These are phyloP conservation scores for Solanum paucissectum DNA, from an alignment of 257 asterid species.

Conservation along the genomic window DNA sequence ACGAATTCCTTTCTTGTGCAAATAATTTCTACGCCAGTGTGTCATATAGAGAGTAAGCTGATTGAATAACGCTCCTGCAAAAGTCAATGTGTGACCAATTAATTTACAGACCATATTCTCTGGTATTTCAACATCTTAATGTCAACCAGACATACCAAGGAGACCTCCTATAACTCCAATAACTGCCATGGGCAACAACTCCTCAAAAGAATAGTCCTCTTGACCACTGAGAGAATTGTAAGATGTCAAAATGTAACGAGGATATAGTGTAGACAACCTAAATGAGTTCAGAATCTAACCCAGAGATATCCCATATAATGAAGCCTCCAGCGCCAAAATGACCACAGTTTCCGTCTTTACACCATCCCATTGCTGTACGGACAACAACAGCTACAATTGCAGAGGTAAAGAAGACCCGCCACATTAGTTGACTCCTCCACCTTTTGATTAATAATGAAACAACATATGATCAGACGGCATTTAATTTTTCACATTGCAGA, in stretches of 20 bases:
- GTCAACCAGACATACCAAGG: constrained; percentile 52
- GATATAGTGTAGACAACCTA: constrained; percentile 14
- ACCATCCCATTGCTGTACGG: constrained; percentile 97
- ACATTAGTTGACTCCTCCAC: constrained; percentile 99
- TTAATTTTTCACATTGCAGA: background rate
- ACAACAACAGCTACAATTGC: constrained; percentile 98
- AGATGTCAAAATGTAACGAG: constrained; percentile 11
- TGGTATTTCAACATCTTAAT: constrained; percentile 4
- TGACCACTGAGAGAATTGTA: constrained; percentile 67
- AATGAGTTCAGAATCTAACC: constrained; percentile 36
- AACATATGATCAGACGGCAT: background rate
- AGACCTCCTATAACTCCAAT: constrained; percentile 98
- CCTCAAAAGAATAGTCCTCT: constrained; percentile 95
- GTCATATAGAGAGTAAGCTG: constrained; percentile 79
- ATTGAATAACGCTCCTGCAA: constrained; percentile 90
- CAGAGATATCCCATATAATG: constrained; percentile 95
- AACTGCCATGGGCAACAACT: constrained; percentile 92
- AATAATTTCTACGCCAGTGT: constrained; percentile 81
- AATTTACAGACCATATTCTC: constrained; percentile 4
- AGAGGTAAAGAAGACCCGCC: constrained; percentile 99
- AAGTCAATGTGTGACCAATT: background rate
- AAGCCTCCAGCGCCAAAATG: constrained; percentile 99
- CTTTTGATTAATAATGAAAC: constrained; percentile 25
- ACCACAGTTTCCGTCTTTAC: constrained; percentile 95
- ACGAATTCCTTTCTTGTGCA: constrained; percentile 89